phyloP scores from a whole-genome alignment of 805 yeast genomes.

The Wickerhamiella brachini region DNA sequence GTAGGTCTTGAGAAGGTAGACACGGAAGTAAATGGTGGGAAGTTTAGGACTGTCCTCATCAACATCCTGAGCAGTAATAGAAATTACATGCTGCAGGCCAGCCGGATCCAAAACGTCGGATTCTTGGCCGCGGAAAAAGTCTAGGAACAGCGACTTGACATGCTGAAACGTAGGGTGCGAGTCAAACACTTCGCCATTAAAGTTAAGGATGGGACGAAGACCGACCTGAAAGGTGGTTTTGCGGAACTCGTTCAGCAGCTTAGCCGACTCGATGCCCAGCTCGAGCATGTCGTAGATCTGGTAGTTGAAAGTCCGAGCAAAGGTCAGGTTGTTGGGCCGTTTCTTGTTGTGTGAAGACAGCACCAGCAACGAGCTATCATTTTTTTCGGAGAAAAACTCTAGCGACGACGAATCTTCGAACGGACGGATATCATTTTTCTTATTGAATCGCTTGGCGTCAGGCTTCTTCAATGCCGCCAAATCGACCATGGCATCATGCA shows the following conservation, averaged over 20 bases:
- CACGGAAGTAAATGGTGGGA: constrained; percentile 81
- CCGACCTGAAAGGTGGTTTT: constrained; percentile 75
- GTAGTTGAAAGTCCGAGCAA: constrained; percentile 78
- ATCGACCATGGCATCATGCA: constrained; percentile 85
- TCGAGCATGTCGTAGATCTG: constrained; percentile 92
- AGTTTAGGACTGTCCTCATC: constrained; percentile 52
- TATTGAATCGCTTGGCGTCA: constrained; percentile 67
- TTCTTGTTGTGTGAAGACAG: constrained; percentile 72
- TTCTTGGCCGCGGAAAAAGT: constrained; percentile 79
- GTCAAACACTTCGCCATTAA: constrained; percentile 87
- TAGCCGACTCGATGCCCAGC: constrained; percentile 46
- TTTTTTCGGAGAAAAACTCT: constrained; percentile 91
- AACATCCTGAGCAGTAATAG: constrained; percentile 67
- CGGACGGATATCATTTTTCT: constrained; percentile 81
- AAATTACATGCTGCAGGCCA: constrained; percentile 82
- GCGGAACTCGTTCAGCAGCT: constrained; percentile 67
- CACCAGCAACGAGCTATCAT: constrained; percentile 76
- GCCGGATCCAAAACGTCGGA: constrained; percentile 82
- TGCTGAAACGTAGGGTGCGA: constrained; percentile 76
- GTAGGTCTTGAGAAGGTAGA: constrained; percentile 69
- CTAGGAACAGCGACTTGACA: constrained; percentile 75
- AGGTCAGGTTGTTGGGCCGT: constrained; percentile 82
- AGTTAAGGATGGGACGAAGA: constrained; percentile 83
- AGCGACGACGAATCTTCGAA: constrained; percentile 77
- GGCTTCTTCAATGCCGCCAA: constrained; percentile 86